Conservation (phyloP, 2,329 filamentous ascomycete species). For the Alternaria longipes region DNA sequence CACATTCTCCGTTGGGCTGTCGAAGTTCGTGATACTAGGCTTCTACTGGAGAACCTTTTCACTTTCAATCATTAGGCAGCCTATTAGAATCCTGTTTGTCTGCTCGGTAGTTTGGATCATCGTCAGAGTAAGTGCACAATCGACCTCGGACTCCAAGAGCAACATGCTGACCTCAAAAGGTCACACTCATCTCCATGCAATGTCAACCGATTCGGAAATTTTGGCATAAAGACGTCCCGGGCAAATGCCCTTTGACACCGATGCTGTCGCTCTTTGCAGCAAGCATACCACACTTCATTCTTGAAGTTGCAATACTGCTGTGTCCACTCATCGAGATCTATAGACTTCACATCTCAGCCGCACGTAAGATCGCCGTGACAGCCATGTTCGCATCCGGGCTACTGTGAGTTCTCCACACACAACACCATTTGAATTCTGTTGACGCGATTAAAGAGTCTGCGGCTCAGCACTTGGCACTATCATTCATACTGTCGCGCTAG, state of each 20-base stretch:
- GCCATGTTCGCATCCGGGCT: slow-evolving; percentile 33
- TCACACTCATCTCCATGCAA: slow-evolving; percentile 27
- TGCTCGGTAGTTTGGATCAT: slow-evolving; percentile 28
- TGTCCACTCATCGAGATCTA: slow-evolving; percentile 33
- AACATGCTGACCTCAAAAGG: slow-evolving; percentile 7
- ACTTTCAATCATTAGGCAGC: slow-evolving; percentile 27
- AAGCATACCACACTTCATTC: slow-evolving; percentile 33
- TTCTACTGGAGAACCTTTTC: slow-evolving; percentile 38
- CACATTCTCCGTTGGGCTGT: slow-evolving; percentile 34
- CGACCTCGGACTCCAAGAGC: neutral
- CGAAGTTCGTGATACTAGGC: slow-evolving; percentile 34
- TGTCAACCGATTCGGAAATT: slow-evolving; percentile 33
- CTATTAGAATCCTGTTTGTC: slow-evolving; percentile 28
- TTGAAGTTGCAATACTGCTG: slow-evolving; percentile 31
- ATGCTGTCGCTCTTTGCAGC: slow-evolving; percentile 30
- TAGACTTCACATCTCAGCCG: slow-evolving; percentile 25
- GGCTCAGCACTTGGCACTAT: slow-evolving; percentile 31
- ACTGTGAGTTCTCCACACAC: neutral
- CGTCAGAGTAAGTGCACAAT: slow-evolving; percentile 19
- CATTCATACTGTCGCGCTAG: slow-evolving; percentile 25
- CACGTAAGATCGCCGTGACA: slow-evolving; percentile 29
- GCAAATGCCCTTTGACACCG: slow-evolving; percentile 28
- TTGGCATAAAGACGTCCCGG: slow-evolving; percentile 26
- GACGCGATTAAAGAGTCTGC: slow-evolving; percentile 20
- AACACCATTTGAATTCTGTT: neutral